Evolutionary conservation across 1,139 yeast species (phyloP).

Genomic region (Debaryomyces singareniensis): DNA sequence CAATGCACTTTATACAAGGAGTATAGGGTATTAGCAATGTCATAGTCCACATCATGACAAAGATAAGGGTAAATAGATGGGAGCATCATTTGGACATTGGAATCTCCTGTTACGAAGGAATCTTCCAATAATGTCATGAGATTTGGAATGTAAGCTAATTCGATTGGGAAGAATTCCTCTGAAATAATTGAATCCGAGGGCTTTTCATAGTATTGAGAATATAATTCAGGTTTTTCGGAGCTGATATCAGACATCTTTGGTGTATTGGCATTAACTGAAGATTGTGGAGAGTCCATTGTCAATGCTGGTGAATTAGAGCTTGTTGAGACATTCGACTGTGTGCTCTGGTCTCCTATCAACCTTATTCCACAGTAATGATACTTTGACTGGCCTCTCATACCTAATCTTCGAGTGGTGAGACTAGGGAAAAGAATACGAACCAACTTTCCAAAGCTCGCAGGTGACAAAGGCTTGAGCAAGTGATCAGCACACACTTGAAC

Average conservation of each 20-base stretch:
- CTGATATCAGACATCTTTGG: slow-evolving; percentile 22
- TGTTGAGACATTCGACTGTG: slow-evolving; percentile 19
- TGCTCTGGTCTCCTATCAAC: slow-evolving; percentile 45
- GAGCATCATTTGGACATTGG: slow-evolving; percentile 30
- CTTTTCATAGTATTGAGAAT: slow-evolving; percentile 8
- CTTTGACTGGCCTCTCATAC: slow-evolving; percentile 83
- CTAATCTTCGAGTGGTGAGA: slow-evolving; percentile 76
- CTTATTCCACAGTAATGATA: slow-evolving; percentile 87
- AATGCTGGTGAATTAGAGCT: slow-evolving; percentile 16
- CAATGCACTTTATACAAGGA: slow-evolving; percentile 61
- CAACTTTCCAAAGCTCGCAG: slow-evolving; percentile 83
- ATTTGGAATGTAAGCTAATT: slow-evolving; percentile 31
- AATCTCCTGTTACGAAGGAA: slow-evolving; percentile 14
- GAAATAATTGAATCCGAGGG: slow-evolving; percentile 3
- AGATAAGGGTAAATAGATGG: slow-evolving; percentile 51
- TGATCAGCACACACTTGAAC: slow-evolving; percentile 66
- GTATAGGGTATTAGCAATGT: slow-evolving; percentile 55
- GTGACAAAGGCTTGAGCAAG: slow-evolving; percentile 66
- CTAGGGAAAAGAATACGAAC: slow-evolving; percentile 70
- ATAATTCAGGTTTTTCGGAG: slow-evolving; percentile 8
- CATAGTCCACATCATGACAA: slow-evolving; percentile 46
- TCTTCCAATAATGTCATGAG: slow-evolving; percentile 26
- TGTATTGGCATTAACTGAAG: slow-evolving; percentile 17
- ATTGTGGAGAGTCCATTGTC: slow-evolving; percentile 9
- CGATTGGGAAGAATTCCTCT: slow-evolving; percentile 6